Evolutionary conservation across 352 stramenopile species (phyloP).

Genomic region (Pythium volutum): DNA sequence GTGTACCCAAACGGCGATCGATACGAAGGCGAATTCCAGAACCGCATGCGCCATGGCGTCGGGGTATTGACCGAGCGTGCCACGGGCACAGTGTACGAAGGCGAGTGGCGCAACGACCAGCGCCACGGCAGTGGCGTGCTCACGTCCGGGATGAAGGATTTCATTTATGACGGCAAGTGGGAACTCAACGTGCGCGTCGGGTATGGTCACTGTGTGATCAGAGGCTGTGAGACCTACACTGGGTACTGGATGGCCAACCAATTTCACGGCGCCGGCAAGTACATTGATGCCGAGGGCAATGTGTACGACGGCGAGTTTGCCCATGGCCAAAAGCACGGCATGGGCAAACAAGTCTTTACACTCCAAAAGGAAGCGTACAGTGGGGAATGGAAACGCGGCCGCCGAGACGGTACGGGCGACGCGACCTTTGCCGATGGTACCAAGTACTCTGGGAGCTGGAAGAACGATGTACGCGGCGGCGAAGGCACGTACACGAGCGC

Average conservation of each 20-base stretch:
- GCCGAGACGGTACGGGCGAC: conserved; percentile 55
- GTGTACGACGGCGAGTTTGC: conserved; percentile 85
- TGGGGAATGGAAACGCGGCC: conserved; percentile 57
- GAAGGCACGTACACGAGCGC: conserved; percentile 59
- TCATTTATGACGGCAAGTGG: conserved; percentile 83
- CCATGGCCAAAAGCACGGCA: conserved; percentile 69
- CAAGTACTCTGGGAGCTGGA: conserved; percentile 60
- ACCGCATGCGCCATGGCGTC: conserved; percentile 43
- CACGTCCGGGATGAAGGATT: conserved; percentile 69
- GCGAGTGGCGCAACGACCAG: conserved; percentile 54
- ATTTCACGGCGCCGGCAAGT: conserved; percentile 76
- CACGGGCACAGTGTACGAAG: conserved; percentile 70
- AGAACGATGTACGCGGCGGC: conserved; percentile 46
- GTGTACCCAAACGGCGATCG: conserved; percentile 65
- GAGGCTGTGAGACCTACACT: conserved; percentile 70
- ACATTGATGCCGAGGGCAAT: conserved; percentile 76
- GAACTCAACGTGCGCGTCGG: conserved; percentile 49
- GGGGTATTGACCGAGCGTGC: conserved; percentile 58
- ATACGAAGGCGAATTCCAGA: conserved; percentile 69
- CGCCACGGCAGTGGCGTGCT: conserved; percentile 64
- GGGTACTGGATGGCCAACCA: conserved; percentile 67
- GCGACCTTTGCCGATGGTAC: conserved; percentile 50
- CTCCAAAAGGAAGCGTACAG: conserved; percentile 45
- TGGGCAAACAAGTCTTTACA: conserved; percentile 44
- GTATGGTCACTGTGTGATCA: conserved; percentile 76